Evolutionary conservation across 768 basidiomycete species (phyloP), one percentile per base, ranked within the genome.

Genomic region (Tulasnella sp.): DNA sequence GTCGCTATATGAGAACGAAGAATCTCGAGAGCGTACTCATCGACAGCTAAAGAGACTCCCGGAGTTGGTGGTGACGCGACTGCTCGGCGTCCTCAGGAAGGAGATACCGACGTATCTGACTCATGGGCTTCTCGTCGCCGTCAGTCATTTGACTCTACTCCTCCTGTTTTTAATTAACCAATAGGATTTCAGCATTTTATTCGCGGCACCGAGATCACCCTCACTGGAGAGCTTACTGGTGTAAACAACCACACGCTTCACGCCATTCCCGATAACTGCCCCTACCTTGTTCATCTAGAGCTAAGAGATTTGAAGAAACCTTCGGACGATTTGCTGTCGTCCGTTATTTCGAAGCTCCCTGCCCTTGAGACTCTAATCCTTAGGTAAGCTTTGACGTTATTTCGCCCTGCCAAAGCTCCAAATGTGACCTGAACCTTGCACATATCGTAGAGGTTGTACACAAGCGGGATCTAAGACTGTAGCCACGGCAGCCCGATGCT

Each of bases 101-200:
- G 82, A 85, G 18, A 88, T 87, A 82, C 89, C 91, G 16, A 86
- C 85, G 2, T 83, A 88, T 76, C 84, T 92, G 57, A 86, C 84
- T 10, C 87, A 89, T 78, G 87, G 87, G 23, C 84, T 91, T 20
- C 90, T 92, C 46, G 85, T 85, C 48, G 85, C 89, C 79, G 91
- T 91, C 80, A 77, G 87, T 79, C 40, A 44, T 29, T 42, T 77
- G 51, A 16, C 0, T 40, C 71, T 6, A 55, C 39, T 70, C 69
- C 5, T 10, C 46, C 15, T 44, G 39, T 48, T 40, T 23, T 20
- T 48, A 48, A 40, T 18, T 69, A 35, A 55, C 70, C 55, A 74
- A 39, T 74, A 18, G 74, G 55, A 23, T 55, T 3, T 20, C 80
- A 92, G 90, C 86, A 90, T 82, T 89, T 92, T 81, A 80, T 92